A percentile compares a stretch with the other conserved stretches of the same genome.
phyloP scores from a whole-genome alignment of 257 asterid genomes.

The Forsythia suspensa region DNA sequence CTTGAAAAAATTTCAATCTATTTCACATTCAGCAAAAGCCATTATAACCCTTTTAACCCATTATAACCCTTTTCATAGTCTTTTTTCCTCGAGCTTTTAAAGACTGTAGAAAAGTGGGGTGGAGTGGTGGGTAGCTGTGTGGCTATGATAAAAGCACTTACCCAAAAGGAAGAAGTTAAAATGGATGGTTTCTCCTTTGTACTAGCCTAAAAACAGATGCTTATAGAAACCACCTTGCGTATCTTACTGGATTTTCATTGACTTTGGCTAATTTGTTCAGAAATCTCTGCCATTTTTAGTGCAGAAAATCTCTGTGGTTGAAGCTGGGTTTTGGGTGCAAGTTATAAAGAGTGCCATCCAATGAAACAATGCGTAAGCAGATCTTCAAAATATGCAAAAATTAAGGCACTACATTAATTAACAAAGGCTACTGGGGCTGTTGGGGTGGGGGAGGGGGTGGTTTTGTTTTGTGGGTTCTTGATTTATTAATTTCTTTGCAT shows the following conservation, averaged over 20 bases:
- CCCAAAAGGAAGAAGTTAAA: constrained; percentile 36
- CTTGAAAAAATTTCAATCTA: constrained; percentile 7
- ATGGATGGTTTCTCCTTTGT: constrained; percentile 21
- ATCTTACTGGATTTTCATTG: constrained; percentile 36
- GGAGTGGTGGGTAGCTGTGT: background rate
- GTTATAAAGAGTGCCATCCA: constrained; percentile 1
- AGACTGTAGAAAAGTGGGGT: background rate
- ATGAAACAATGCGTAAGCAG: background rate
- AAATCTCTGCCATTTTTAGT: constrained; percentile 37
- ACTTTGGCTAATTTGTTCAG: constrained; percentile 33
- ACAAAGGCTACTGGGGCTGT: background rate
- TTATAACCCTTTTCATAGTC: constrained; percentile 16
- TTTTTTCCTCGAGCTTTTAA: constrained; percentile 28
- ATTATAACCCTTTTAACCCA: constrained; percentile 14
- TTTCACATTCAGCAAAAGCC: constrained; percentile 12
- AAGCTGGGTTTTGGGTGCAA: constrained; percentile 16
- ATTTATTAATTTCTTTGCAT: background rate
- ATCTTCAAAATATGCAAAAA: constrained; percentile 16
- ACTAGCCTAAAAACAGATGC: constrained; percentile 18
- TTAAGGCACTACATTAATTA: background rate
- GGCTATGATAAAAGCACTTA: constrained; percentile 26
- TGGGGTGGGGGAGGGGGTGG: background rate
- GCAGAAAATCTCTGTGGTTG: constrained; percentile 35
- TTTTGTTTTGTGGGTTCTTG: too few relatives aligned
- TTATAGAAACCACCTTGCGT: constrained; percentile 25